Percentiles rank a stretch among this genome's conserved stretches.
phyloP scores from a whole-genome alignment of 495 filamentous ascomycete genomes.

The Xylaria scruposa region DNA sequence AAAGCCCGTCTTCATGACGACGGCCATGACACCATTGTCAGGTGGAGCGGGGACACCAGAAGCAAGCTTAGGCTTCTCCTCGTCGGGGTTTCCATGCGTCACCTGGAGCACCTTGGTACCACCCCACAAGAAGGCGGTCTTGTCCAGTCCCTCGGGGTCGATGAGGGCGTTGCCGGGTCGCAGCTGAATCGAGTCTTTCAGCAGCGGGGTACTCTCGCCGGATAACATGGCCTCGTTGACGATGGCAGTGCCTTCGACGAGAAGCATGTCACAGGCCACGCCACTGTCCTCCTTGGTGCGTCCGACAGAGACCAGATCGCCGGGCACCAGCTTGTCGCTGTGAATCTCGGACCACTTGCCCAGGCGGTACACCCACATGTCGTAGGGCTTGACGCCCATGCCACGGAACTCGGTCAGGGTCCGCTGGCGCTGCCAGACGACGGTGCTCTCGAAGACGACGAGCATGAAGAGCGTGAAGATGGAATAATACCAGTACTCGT shows the following conservation, averaged over 20 bases:
- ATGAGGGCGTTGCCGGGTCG: constrained; percentile 83
- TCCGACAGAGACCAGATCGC: constrained; percentile 93
- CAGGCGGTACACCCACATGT: constrained; percentile 85
- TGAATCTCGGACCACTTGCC: constrained; percentile 87
- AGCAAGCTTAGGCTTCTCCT: constrained; percentile 66
- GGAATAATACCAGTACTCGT: constrained; percentile 99
- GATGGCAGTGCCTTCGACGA: constrained; percentile 94
- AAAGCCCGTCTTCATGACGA: constrained; percentile 97
- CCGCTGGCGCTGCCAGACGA: constrained; percentile 98
- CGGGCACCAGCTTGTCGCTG: constrained; percentile 93
- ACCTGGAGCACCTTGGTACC: constrained; percentile 98
- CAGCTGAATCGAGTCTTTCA: constrained; percentile 96
- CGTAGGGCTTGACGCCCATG: constrained; percentile 99
- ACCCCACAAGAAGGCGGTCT: constrained; percentile 94
- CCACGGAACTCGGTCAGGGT: constrained; percentile 97
- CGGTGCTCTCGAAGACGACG: constrained; percentile 95
- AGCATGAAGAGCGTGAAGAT: constrained; percentile 99
- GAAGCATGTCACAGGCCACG: constrained; percentile 94
- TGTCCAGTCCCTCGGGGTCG: constrained; percentile 91
- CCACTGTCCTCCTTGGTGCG: constrained; percentile 97
- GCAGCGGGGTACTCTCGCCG: constrained; percentile 92
- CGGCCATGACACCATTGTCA: constrained; percentile 91
- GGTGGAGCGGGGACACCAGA: constrained; percentile 77
- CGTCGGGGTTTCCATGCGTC: constrained; percentile 81
- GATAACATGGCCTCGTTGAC: constrained; percentile 99